Evolutionary conservation across 768 basidiomycete species (phyloP).

Genomic region (Multifurca ochricompacta): DNA sequence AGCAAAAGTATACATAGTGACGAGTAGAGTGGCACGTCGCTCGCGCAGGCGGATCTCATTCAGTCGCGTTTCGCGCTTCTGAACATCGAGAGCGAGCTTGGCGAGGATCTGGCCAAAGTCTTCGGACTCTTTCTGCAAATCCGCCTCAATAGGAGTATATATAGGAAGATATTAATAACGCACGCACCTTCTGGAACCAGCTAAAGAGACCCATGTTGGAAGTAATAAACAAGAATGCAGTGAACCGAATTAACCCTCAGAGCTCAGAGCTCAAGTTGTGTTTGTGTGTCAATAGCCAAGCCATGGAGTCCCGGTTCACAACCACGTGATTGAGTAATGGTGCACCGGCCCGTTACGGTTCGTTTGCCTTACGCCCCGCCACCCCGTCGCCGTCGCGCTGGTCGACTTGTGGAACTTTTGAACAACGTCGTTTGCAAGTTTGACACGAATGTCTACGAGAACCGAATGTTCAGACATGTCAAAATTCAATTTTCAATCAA

Average conservation of each 20-base stretch:
- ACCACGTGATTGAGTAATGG: background rate
- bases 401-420: too few species aligned
- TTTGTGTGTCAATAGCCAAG: too few species aligned
- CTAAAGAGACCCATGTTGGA: constrained; percentile 19
- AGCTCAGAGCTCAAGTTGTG: too few species aligned
- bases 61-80: constrained; percentile 63
- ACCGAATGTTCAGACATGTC: constrained; percentile 18
- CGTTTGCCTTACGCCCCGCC: background rate
- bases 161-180: background rate
- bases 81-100: constrained; percentile 56
- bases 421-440: background rate
- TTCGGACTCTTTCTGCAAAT: constrained; percentile 44
- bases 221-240: background rate
- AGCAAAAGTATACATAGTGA: constrained; percentile 71
- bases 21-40: constrained; percentile 65
- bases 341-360: background rate
- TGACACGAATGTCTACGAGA: constrained; percentile 13
- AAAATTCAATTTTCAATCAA: background rate
- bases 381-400: too few species aligned
- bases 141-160: background rate
- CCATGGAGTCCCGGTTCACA: too few species aligned
- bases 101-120: constrained; percentile 75
- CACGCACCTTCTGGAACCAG: constrained; percentile 24
- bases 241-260: constrained; percentile 2
- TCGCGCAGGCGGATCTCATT: constrained; percentile 83